These are phyloP conservation scores for Biancaea sappan DNA, from an alignment of 306 rosid species.

Conservation along the genomic window DNA sequence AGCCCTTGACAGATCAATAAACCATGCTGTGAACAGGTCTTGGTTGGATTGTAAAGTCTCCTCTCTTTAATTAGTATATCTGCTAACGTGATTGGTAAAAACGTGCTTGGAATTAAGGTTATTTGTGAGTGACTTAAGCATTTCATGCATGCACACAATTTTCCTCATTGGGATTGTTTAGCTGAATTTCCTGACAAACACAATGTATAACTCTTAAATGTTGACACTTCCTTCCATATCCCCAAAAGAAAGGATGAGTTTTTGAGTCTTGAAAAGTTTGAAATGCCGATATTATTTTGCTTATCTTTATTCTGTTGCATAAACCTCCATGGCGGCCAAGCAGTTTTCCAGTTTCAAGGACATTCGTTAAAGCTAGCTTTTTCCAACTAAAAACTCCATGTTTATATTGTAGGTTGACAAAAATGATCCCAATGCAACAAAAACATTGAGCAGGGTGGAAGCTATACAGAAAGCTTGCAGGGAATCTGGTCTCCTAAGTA, in stretches of 20 bases:
- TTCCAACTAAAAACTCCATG: conserved; percentile 25
- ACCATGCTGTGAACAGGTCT: background rate
- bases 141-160: background rate
- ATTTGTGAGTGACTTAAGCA: background rate
- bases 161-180: background rate
- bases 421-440: conserved; percentile 83
- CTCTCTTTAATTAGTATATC: background rate
- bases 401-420: conserved; percentile 67
- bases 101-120: background rate
- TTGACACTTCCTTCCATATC: conserved; percentile 1
- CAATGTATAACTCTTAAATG: background rate
- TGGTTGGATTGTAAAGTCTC: conserved; percentile 23
- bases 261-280: background rate
- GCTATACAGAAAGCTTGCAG: conserved; percentile 75
- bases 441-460: conserved; percentile 79
- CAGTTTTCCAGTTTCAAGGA: conserved; percentile 26
- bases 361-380: background rate
- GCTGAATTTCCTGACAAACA: conserved; percentile 1
- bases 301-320: background rate
- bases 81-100: too few species aligned
- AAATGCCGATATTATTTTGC: conserved; percentile 22
- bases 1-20: conserved; percentile 9
- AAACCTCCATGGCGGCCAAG: background rate
- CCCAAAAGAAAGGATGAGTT: conserved; percentile 6
- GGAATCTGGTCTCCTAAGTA: conserved; percentile 72